A percentile compares a stretch with the other conserved stretches of the same genome.
Evolutionary conservation across 495 filamentous ascomycete species (phyloP).

Genomic region (Aspergillus egyptiacus): DNA sequence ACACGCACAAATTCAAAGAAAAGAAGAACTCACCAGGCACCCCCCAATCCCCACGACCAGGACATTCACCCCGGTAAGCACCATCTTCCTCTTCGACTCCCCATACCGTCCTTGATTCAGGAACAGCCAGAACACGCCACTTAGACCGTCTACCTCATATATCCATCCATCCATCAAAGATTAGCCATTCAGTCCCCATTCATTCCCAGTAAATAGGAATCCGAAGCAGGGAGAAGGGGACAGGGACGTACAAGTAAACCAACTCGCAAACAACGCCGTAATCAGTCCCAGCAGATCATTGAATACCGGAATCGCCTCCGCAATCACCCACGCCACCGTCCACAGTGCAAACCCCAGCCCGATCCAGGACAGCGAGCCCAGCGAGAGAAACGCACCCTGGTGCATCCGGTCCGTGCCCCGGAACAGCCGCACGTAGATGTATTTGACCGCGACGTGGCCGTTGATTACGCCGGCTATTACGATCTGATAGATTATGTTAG

Average conservation of each 20-base stretch:
- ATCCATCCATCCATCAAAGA: too few species aligned
- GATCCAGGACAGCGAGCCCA: conserved; percentile 49
- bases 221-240: too few species aligned
- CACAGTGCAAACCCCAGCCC: conserved; percentile 47
- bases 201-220: too few species aligned
- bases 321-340: conserved; percentile 59
- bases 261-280: too few species aligned
- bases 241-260: too few species aligned
- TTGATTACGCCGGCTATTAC: conserved; percentile 67
- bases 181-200: too few species aligned
- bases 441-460: conserved; percentile 55
- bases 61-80: conserved; percentile 26
- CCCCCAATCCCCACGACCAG: conserved; percentile 20
- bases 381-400: conserved; percentile 38
- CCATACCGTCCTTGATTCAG: conserved; percentile 27
- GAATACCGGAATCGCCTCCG: conserved; percentile 61
- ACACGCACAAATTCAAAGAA: background rate
- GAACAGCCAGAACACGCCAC: conserved; percentile 33
- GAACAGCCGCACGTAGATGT: conserved; percentile 60
- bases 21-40: conserved; percentile 22
- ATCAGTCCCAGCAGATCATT: conserved; percentile 49
- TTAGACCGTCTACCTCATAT: too few species aligned
- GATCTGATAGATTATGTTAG: conserved; percentile 26
- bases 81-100: conserved; percentile 19
- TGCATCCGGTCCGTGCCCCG: conserved; percentile 37